These are phyloP conservation scores for Jackrogersella minutella DNA, from an alignment of 495 filamentous ascomycete genomes.

Conservation along the genomic window DNA sequence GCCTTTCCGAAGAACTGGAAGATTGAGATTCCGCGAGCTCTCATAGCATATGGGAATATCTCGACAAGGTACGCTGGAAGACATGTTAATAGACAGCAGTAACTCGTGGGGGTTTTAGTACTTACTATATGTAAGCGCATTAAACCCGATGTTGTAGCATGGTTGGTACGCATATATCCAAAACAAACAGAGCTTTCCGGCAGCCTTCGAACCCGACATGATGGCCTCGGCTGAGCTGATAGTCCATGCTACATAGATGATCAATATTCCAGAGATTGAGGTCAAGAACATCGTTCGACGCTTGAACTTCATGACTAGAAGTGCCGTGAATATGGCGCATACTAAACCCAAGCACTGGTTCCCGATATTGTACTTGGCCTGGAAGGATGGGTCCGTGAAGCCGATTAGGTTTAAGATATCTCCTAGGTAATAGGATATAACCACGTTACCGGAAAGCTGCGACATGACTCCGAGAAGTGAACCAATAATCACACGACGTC, in stretches of 20 bases:
- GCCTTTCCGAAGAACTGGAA: slow-evolving; percentile 67
- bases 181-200: slow-evolving; percentile 60
- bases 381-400: slow-evolving; percentile 56
- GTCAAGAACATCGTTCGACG: slow-evolving; percentile 62
- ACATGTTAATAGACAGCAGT: slow-evolving; percentile 7
- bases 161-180: slow-evolving; percentile 66
- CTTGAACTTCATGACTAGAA: slow-evolving; percentile 57
- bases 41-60: slow-evolving; percentile 65
- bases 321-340: slow-evolving; percentile 54
- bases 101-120: background rate
- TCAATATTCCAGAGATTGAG: slow-evolving; percentile 53
- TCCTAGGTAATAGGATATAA: slow-evolving; percentile 64
- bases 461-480: slow-evolving; percentile 68
- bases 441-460: slow-evolving; percentile 71
- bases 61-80: slow-evolving; percentile 62
- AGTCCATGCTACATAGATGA: slow-evolving; percentile 61
- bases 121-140: slow-evolving; percentile 66
- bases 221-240: slow-evolving; percentile 58
- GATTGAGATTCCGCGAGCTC: slow-evolving; percentile 65
- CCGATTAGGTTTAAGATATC: slow-evolving; percentile 52
- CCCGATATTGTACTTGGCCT: slow-evolving; percentile 62
- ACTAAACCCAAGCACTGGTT: slow-evolving; percentile 60
- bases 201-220: slow-evolving; percentile 44
- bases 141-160: slow-evolving; percentile 67
- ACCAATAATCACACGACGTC: slow-evolving; percentile 63